phyloP scores from a whole-genome alignment of 345 rosid species.

The Salix koriyanagi region DNA sequence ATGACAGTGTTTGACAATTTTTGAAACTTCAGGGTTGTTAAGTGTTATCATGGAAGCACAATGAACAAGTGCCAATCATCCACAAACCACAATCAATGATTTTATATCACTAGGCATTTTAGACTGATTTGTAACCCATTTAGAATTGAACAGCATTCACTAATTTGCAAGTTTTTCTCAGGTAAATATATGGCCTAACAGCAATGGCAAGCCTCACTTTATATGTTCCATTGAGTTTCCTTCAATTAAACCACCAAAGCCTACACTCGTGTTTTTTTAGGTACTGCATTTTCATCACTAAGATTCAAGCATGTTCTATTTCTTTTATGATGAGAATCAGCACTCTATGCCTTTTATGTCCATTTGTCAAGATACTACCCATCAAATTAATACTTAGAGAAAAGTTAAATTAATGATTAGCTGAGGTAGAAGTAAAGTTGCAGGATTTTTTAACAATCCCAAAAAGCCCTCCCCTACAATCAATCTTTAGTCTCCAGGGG shows the following conservation, averaged over 20 bases:
- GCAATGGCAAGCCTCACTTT: background rate
- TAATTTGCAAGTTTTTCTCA: background rate
- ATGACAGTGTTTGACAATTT: background rate
- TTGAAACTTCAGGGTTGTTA: background rate
- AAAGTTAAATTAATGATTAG: no score
- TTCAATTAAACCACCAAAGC: background rate
- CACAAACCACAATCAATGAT: background rate
- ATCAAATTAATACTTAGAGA: no score
- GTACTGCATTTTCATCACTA: background rate
- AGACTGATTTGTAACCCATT: background rate
- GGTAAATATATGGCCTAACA: background rate
- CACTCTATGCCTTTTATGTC: background rate
- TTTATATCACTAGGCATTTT: background rate
- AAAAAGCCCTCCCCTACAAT: no score
- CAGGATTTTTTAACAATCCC: no score
- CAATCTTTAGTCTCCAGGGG: no score
- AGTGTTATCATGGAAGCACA: background rate
- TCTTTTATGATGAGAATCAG: background rate
- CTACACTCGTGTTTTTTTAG: background rate
- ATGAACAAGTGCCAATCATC: background rate
- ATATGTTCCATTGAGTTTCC: background rate
- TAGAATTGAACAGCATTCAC: background rate
- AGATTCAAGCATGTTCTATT: background rate
- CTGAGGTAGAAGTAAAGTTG: background rate
- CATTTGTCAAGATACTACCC: no score